A percentile compares a stretch with the other conserved stretches of the same genome.
Conservation (phyloP, 2,329 filamentous ascomycete species). For the Trichoderma atrobrunneum region DNA sequence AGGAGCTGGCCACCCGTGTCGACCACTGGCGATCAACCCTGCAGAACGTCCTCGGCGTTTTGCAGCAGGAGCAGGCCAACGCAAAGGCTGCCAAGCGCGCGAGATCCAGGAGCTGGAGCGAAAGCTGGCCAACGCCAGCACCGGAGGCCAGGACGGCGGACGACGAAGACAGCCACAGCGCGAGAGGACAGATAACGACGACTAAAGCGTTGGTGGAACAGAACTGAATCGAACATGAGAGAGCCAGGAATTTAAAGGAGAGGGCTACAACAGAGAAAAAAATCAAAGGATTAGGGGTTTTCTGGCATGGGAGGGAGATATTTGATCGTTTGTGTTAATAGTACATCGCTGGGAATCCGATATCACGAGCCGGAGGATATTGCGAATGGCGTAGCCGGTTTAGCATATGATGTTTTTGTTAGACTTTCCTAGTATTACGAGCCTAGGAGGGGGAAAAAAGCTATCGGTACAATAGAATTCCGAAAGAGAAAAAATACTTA, state of each 20-base stretch:
- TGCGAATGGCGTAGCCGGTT: slow-evolving; percentile 39
- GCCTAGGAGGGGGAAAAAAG: slow-evolving; percentile 13
- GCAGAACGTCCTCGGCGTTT: slow-evolving; percentile 71
- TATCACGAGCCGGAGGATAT: slow-evolving; percentile 30
- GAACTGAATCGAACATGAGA: slow-evolving; percentile 5
- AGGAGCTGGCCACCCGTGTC: slow-evolving; percentile 83
- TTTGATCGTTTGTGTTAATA: slow-evolving; percentile 33
- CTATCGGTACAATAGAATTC: slow-evolving; percentile 19
- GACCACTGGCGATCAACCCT: slow-evolving; percentile 89
- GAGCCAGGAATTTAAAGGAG: slow-evolving; percentile 1
- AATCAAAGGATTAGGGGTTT: slow-evolving; percentile 21
- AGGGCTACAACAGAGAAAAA: not conserved
- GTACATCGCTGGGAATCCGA: slow-evolving; percentile 32
- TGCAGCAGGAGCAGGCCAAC: slow-evolving; percentile 77
- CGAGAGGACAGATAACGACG: slow-evolving; percentile 55
- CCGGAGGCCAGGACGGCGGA: slow-evolving; percentile 30
- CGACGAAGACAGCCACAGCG: slow-evolving; percentile 35
- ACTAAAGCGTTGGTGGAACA: slow-evolving; percentile 37
- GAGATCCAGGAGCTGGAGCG: slow-evolving; percentile 70
- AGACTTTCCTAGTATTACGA: slow-evolving; percentile 19
- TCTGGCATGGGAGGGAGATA: slow-evolving; percentile 19
- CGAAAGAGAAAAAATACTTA: slow-evolving; percentile 10
- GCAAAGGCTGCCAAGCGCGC: slow-evolving; percentile 75
- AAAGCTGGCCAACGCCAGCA: slow-evolving; percentile 51
- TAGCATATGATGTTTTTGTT: slow-evolving; percentile 34